Evolutionary conservation across 2,329 filamentous ascomycete species (phyloP).

Genomic region (Thielaviopsis euricoi): DNA sequence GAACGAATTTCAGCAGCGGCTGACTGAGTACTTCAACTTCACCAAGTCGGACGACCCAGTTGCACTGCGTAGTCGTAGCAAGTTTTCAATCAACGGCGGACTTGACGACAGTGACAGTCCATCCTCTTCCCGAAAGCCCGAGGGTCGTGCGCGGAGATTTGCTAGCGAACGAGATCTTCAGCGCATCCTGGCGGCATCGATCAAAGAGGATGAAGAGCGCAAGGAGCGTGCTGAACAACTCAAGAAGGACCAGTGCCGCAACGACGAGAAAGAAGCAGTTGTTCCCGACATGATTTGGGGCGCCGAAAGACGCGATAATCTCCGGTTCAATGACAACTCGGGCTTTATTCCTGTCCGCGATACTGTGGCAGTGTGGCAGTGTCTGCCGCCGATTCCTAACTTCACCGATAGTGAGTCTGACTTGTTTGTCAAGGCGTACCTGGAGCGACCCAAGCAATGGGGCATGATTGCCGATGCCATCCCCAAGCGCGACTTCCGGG

Average conservation of each 20-base stretch:
- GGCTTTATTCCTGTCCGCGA: constrained; percentile 48
- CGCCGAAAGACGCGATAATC: constrained; percentile 39
- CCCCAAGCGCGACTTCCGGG: constrained; percentile 52
- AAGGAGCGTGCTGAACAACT: constrained; percentile 48
- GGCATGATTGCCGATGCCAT: constrained; percentile 56
- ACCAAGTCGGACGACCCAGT: constrained; percentile 38
- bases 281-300: constrained; percentile 56
- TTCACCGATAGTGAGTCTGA: constrained; percentile 56
- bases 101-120: constrained; percentile 16
- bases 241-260: constrained; percentile 53
- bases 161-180: constrained; percentile 60
- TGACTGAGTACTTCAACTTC: constrained; percentile 33
- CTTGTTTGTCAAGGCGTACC: constrained; percentile 57
- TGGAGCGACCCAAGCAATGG: constrained; percentile 70
- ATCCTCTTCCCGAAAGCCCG: constrained; percentile 34
- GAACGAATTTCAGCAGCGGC: background rate
- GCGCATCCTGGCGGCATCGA: constrained; percentile 54
- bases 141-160: constrained; percentile 36
- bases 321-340: constrained; percentile 47
- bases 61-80: constrained; percentile 37
- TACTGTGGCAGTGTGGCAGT: constrained; percentile 54
- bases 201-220: constrained; percentile 52
- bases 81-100: constrained; percentile 26
- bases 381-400: constrained; percentile 56
- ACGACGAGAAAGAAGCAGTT: constrained; percentile 53